Conservation (phyloP, 192 early-diverging fungal genomes). For the Chytriomyces hyalinus region DNA sequence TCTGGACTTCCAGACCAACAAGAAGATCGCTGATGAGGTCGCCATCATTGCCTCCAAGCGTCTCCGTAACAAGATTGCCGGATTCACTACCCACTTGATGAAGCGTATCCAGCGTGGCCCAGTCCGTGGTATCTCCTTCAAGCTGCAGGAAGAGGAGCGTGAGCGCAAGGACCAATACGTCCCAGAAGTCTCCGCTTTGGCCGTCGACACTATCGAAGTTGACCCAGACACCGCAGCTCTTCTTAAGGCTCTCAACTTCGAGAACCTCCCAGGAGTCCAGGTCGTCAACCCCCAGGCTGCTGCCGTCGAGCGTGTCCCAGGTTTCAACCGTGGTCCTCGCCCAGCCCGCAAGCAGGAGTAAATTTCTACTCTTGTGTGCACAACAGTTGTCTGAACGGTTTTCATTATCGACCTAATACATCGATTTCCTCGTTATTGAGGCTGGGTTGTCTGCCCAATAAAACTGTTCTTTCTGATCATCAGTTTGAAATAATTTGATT, state of each 20-base stretch:
- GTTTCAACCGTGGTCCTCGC: conserved; percentile 37
- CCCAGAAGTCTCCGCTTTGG: conserved; percentile 96
- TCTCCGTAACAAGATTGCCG: conserved; percentile 99
- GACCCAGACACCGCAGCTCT: conserved; percentile 91
- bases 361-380: too few relatives aligned
- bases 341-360: conserved; percentile 13
- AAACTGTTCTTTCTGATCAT: too few relatives aligned
- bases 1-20: conserved; percentile 99
- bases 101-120: conserved; percentile 98
- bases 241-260: conserved; percentile 96
- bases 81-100: conserved; percentile 99
- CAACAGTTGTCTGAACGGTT: too few relatives aligned
- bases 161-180: conserved; percentile 99
- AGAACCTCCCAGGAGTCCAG: conserved; percentile 83
- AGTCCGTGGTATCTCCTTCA: conserved; percentile 99
- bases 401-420: too few relatives aligned
- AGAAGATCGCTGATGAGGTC: conserved; percentile 97
- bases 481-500: too few relatives aligned
- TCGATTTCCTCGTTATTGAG: too few relatives aligned
- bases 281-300: conserved; percentile 56
- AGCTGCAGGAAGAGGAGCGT: conserved; percentile 99
- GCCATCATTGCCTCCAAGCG: conserved; percentile 98
- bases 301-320: conserved; percentile 41
- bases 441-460: too few relatives aligned
- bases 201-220: conserved; percentile 87